phyloP scores from a whole-genome alignment of 352 stramenopile genomes.

The Pythium utonaiense region DNA sequence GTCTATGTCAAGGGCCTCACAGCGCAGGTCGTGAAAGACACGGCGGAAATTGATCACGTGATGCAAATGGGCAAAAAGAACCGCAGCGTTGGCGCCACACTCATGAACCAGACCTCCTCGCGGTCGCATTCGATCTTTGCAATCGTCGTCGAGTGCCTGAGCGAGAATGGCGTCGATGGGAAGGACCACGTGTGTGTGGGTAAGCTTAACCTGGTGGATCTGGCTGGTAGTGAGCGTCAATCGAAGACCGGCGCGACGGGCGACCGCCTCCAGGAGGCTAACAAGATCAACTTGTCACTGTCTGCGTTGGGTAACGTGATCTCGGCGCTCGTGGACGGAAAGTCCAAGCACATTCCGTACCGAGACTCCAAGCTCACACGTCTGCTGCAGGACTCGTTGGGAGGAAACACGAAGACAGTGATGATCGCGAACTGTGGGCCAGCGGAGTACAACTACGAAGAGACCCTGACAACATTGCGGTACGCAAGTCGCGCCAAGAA shows the following conservation, averaged over 20 bases:
- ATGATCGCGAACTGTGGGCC: constrained; percentile 98
- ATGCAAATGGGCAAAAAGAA: constrained; percentile 95
- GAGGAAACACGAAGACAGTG: constrained; percentile 97
- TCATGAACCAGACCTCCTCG: constrained; percentile 97
- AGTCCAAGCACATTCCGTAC: constrained; percentile 88
- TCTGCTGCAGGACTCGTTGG: constrained; percentile 95
- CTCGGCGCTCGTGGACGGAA: constrained; percentile 81
- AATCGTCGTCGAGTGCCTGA: constrained; percentile 93
- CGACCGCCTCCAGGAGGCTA: constrained; percentile 70
- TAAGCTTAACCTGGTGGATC: constrained; percentile 94
- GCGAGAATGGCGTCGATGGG: constrained; percentile 54
- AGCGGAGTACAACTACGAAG: constrained; percentile 98
- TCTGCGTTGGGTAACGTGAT: constrained; percentile 85
- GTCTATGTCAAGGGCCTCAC: constrained; percentile 88
- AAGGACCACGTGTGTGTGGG: constrained; percentile 94
- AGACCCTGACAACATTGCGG: constrained; percentile 90
- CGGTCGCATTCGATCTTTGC: constrained; percentile 98
- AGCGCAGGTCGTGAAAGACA: constrained; percentile 83
- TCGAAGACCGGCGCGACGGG: constrained; percentile 71
- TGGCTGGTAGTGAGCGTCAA: constrained; percentile 71
- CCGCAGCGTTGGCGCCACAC: constrained; percentile 91
- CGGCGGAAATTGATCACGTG: constrained; percentile 89
- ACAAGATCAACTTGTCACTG: constrained; percentile 77
- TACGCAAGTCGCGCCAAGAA: constrained; percentile 99
- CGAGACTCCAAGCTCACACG: constrained; percentile 97